A percentile compares a stretch with the other conserved stretches of the same genome.
Conservation (phyloP, 371 early-diverging fungal genomes). For the Amoeboaphelidium occidentale region DNA sequence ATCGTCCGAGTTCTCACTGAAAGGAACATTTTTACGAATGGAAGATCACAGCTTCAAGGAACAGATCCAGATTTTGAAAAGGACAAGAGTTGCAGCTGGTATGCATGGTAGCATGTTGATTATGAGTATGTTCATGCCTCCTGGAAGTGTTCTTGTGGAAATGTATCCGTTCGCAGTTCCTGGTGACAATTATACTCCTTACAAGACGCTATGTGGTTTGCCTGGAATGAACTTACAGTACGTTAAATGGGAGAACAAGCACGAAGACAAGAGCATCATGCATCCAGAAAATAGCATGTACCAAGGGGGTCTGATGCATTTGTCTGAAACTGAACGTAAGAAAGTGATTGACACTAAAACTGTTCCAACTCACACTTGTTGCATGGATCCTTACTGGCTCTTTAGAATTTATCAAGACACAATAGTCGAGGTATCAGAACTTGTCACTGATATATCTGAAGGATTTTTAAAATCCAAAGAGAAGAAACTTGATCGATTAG, state of each 20-base stretch:
- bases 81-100: conserved; percentile 17
- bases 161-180: conserved; percentile 23
- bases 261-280: conserved; percentile 6
- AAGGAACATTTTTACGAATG: conserved; percentile 12
- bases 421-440: conserved; percentile 10
- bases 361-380: conserved; percentile 18
- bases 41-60: conserved; percentile 20
- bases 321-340: conserved; percentile 10
- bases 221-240: conserved; percentile 19
- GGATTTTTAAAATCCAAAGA: conserved; percentile 9
- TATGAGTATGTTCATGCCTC: conserved; percentile 20
- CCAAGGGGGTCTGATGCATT: conserved; percentile 15
- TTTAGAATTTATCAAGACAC: conserved; percentile 28
- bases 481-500: background rate
- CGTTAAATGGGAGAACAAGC: conserved; percentile 15
- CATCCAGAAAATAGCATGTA: conserved; percentile 11
- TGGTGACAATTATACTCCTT: conserved; percentile 21
- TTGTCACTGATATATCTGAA: conserved; percentile 7
- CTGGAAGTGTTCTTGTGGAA: conserved; percentile 19
- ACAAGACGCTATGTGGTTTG: conserved; percentile 16
- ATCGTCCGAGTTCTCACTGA: background rate
- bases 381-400: conserved; percentile 20
- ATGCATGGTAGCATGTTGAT: conserved; percentile 24
- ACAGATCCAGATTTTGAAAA: conserved; percentile 14
- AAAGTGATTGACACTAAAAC: conserved; percentile 8